These are phyloP conservation scores for Saturnispora bothae DNA, from an alignment of 805 yeast species.

Conservation along the genomic window DNA sequence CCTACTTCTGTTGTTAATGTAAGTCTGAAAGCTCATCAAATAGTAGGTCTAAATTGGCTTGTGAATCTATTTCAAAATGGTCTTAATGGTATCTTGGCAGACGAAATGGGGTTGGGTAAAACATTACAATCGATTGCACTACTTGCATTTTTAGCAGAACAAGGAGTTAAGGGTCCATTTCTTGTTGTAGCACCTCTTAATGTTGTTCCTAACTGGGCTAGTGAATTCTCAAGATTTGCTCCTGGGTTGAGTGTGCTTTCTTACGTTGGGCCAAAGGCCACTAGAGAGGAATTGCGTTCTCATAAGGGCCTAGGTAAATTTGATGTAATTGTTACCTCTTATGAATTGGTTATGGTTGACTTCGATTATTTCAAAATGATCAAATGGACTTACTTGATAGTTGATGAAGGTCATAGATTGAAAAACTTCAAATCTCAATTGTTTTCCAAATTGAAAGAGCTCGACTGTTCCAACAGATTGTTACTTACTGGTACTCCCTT, in stretches of 20 bases:
- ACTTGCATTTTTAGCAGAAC: constrained; percentile 63
- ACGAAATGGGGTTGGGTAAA: constrained; percentile 96
- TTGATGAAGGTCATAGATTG: constrained; percentile 92
- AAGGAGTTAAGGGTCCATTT: constrained; percentile 71
- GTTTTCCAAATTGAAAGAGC: constrained; percentile 57
- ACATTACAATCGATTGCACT: constrained; percentile 83
- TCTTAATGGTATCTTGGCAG: constrained; percentile 88
- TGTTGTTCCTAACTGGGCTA: constrained; percentile 77
- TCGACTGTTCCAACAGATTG: constrained; percentile 60
- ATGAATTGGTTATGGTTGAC: constrained; percentile 71
- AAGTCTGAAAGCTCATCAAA: constrained; percentile 67
- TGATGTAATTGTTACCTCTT: constrained; percentile 66
- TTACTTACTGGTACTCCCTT: constrained; percentile 93
- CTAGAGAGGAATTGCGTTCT: constrained; percentile 36
- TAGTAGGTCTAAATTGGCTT: constrained; percentile 88
- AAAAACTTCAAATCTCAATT: constrained; percentile 75
- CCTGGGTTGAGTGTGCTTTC: constrained; percentile 54
- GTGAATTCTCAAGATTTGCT: constrained; percentile 62
- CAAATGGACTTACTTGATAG: constrained; percentile 75
- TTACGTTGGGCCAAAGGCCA: constrained; percentile 54
- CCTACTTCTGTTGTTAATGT: constrained; percentile 50
- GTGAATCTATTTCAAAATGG: constrained; percentile 86
- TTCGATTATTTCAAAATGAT: constrained; percentile 39
- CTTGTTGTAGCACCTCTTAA: constrained; percentile 74
- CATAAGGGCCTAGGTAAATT: constrained; percentile 17